A percentile compares a stretch with the other conserved stretches of the same genome.
Evolutionary conservation across 805 yeast genomes (phyloP).

Genomic region (Saturnispora serradocipensis): DNA sequence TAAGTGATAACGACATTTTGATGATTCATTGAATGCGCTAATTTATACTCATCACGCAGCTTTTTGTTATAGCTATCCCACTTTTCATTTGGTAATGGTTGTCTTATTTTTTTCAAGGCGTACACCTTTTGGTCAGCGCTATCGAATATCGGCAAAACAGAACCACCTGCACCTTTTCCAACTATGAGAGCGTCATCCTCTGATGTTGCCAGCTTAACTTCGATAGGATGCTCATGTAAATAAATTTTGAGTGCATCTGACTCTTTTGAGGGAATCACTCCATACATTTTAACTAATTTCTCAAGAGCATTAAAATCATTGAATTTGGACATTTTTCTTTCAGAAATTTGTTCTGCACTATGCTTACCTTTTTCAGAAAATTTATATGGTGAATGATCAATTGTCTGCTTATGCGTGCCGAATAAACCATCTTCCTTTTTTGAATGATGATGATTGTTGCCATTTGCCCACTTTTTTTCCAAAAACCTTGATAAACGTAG

Average conservation of each 20-base stretch:
- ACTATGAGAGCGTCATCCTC: constrained; percentile 11
- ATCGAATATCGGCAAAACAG: constrained; percentile 68
- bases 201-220: constrained; percentile 4
- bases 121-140: constrained; percentile 47
- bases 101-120: constrained; percentile 83
- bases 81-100: constrained; percentile 51
- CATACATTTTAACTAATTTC: constrained; percentile 12
- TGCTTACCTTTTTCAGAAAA: not conserved
- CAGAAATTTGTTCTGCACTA: not conserved
- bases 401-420: not conserved
- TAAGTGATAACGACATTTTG: constrained; percentile 72
- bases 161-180: constrained; percentile 94
- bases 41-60: constrained; percentile 72
- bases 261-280: constrained; percentile 11
- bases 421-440: not conserved
- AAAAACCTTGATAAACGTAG: constrained; percentile 12
- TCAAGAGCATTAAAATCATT: constrained; percentile 11
- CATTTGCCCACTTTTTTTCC: constrained; percentile 10
- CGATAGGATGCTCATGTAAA: not conserved
- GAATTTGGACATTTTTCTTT: constrained; percentile 5
- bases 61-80: constrained; percentile 65
- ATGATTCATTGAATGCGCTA: constrained; percentile 73
- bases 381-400: not conserved
- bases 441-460: not conserved
- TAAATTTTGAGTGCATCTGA: constrained; percentile 8